Evolutionary conservation across 805 yeast species (phyloP).

Genomic region (Yarrowia osloensis): DNA sequence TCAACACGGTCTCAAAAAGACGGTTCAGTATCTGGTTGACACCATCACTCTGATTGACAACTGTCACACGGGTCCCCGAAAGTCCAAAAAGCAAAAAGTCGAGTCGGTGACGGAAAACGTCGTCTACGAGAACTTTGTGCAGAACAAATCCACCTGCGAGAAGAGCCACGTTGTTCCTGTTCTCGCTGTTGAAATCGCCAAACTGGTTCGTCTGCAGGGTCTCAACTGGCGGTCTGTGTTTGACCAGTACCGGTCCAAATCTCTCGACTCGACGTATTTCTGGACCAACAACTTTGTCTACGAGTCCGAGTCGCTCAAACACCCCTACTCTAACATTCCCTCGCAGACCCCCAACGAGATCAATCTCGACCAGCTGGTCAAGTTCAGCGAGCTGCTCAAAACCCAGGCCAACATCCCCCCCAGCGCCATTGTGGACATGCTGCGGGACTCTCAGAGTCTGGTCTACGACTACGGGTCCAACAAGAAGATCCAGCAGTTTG

Average conservation of each 20-base stretch:
- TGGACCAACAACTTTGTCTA: slow-evolving; percentile 42
- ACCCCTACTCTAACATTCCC: not conserved
- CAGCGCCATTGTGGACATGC: slow-evolving; percentile 37
- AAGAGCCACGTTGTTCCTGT: slow-evolving; percentile 1
- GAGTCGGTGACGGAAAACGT: not conserved
- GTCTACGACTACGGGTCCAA: slow-evolving; percentile 32
- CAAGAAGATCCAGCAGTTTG: slow-evolving; percentile 30
- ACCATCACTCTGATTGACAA: not conserved
- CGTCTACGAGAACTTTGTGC: not conserved
- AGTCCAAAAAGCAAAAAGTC: slow-evolving; percentile 17
- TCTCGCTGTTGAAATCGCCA: slow-evolving; percentile 7
- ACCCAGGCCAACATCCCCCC: slow-evolving; percentile 38
- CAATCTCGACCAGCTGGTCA: slow-evolving; percentile 33
- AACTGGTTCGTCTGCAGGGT: not conserved
- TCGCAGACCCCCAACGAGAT: slow-evolving; percentile 15
- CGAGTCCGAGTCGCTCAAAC: slow-evolving; percentile 36
- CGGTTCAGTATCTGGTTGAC: not conserved
- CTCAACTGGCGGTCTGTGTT: slow-evolving; percentile 35
- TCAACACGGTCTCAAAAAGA: not conserved
- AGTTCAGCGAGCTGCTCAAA: slow-evolving; percentile 31
- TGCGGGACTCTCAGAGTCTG: slow-evolving; percentile 38
- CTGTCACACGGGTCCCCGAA: not conserved
- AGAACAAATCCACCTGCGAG: not conserved
- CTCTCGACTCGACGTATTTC: slow-evolving; percentile 38
- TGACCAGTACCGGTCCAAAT: slow-evolving; percentile 33